These are phyloP conservation scores for Grifola frondosa DNA, from an alignment of 1,284 basidiomycete genomes.

Conservation along the genomic window DNA sequence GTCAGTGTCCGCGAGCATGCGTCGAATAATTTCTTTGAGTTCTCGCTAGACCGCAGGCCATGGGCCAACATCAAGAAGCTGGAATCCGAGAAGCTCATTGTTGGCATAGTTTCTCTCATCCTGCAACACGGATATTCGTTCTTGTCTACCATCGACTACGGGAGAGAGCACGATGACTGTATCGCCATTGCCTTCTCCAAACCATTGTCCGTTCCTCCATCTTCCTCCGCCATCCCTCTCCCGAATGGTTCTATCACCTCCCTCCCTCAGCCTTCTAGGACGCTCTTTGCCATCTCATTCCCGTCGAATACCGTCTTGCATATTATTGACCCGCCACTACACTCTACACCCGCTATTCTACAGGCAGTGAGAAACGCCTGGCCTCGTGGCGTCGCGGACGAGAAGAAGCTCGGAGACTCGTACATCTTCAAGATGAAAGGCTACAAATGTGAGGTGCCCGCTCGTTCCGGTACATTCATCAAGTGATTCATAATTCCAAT, in stretches of 20 bases:
- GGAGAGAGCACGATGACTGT: conserved; percentile 71
- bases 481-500: conserved; percentile 4
- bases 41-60: conserved; percentile 64
- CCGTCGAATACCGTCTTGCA: conserved; percentile 63
- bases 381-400: conserved; percentile 74
- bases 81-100: conserved; percentile 63
- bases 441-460: conserved; percentile 60
- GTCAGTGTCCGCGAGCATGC: conserved; percentile 53
- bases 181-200: conserved; percentile 68
- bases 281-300: conserved; percentile 75
- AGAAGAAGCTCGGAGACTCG: conserved; percentile 70
- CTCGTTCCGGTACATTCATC: conserved; percentile 3
- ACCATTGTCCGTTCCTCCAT: conserved; percentile 34
- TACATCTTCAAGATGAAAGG: conserved; percentile 81
- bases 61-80: conserved; percentile 68
- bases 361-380: conserved; percentile 75
- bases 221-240: conserved; percentile 30
- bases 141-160: conserved; percentile 73
- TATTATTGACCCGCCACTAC: conserved; percentile 70
- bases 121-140: conserved; percentile 63
- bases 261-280: conserved; percentile 28
- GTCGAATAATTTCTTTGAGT: conserved; percentile 62
- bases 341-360: conserved; percentile 73
- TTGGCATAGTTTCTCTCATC: conserved; percentile 63
- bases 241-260: conserved; percentile 23